Evolutionary conservation across 192 early-diverging fungal species (phyloP).

Genomic region (Linnemannia schmuckeri): DNA sequence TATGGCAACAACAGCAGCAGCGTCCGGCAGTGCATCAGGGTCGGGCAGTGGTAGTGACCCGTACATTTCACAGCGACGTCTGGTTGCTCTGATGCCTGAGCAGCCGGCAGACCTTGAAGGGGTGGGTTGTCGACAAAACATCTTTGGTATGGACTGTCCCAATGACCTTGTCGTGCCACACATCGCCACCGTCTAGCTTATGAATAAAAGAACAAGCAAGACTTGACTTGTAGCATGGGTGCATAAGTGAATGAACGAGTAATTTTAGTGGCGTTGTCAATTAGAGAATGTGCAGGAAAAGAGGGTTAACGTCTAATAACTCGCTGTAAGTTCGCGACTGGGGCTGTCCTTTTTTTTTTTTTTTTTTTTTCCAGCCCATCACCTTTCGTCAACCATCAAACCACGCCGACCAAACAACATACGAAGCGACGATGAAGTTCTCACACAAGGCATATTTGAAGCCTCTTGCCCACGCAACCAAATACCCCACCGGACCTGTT

Average conservation of each 20-base stretch:
- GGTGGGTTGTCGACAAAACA: conserved; percentile 8
- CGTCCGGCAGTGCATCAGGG: not conserved
- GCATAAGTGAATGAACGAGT: not conserved
- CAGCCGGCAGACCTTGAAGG: conserved; percentile 12
- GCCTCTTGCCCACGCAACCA: conserved; percentile 84
- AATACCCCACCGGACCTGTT: conserved; percentile 83
- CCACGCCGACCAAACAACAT: not conserved
- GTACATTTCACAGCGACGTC: not conserved
- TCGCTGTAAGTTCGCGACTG: not conserved
- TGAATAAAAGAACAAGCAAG: not conserved
- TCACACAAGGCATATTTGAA: conserved; percentile 78
- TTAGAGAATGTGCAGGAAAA: not conserved
- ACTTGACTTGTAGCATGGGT: not conserved
- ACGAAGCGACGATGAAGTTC: conserved; percentile 50
- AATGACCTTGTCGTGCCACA: not conserved
- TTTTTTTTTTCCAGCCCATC: not conserved
- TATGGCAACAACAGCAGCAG: not conserved
- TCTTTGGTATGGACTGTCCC: not conserved
- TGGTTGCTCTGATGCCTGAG: conserved; percentile 9
- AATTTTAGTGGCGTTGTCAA: not conserved
- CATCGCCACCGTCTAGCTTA: not conserved
- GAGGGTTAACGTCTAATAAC: no score
- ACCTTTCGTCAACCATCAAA: not conserved
- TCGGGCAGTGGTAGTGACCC: not conserved
- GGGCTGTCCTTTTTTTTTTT: not conserved